Base-by-base conservation (phyloP, 441 rosid genomes). In the Melastoma candidum region DNA sequence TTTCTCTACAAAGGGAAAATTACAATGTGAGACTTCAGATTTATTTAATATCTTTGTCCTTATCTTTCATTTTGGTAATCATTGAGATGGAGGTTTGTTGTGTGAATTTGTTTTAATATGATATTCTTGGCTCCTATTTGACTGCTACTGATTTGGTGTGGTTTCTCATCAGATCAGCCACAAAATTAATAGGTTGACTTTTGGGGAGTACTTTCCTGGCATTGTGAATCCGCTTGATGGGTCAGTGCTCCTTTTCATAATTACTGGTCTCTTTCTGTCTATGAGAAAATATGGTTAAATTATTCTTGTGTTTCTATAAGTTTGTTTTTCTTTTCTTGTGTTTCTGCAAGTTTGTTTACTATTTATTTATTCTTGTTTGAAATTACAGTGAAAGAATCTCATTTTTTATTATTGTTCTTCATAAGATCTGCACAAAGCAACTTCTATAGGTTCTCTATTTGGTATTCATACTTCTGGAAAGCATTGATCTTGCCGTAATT, bases 91-190 rank as follows among this genome's bases (percentile, higher is more conserved):
- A 29, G 3, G 36, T 6, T 29, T 29, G 5, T 3, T 1, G 36
- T 29, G 29, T 22, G 24, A 52, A 29, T 14, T 52, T 12, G 22
- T 32, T 26, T 1, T 27, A 24, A 3, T 7, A 6, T 52, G 3
- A 12, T 52, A 13, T 44, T 36, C 12, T 52, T 10, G 36, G 36
- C 7, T 29, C 36, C 7, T 29, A 3, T 29, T 6, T 29, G 36
- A 52, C 41, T 13, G 44, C 26, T 27, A 52, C 55, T 52, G 55
- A 52, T 36, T 8, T 52, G n/a, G 26, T 32, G 44, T 6, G 22
- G 11, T 52, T 13, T 52, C 41, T 12, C 13, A 52, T 52, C 55
- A 52, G 55, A 52, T 52, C 55, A 52, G 55, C 41, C 55, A 52
- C 55, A 52, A 52, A 44, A 52, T 52, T 43, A 52, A 52, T 29